Percentiles rank a stretch among this genome's conserved stretches.
Evolutionary conservation across 2,329 filamentous ascomycete species (phyloP).

Genomic region (Fusarium camptoceras): DNA sequence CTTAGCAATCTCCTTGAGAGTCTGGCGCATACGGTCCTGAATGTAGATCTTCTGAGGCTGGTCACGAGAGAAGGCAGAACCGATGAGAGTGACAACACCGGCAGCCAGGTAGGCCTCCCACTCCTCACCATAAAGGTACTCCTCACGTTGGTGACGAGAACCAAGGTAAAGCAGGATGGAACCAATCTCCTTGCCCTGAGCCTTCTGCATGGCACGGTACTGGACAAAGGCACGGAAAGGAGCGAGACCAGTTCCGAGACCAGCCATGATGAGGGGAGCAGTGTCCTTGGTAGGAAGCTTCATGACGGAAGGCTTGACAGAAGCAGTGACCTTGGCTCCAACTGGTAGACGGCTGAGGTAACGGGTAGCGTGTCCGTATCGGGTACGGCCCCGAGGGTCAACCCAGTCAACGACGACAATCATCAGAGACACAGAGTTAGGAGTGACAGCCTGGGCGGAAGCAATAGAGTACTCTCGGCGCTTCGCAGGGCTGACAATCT

Average conservation of each 20-base stretch:
- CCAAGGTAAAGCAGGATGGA: conserved; percentile 96
- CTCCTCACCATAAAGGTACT: conserved; percentile 98
- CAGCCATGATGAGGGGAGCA: conserved; percentile 97
- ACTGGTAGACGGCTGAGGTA: conserved; percentile 83
- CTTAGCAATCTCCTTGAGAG: conserved; percentile 81
- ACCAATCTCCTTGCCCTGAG: conserved; percentile 95
- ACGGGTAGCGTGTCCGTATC: conserved; percentile 91
- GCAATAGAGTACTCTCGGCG: conserved; percentile 99
- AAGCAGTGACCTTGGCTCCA: conserved; percentile 86
- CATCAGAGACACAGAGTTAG: conserved; percentile 90
- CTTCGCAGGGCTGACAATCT: conserved; percentile 92
- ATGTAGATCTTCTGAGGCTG: conserved; percentile 99
- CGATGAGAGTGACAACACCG: conserved; percentile 93
- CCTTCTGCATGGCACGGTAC: conserved; percentile 97
- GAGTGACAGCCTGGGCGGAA: conserved; percentile 93
- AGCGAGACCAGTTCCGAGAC: conserved; percentile 95
- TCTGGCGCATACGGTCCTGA: conserved; percentile 96
- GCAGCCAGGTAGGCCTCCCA: conserved; percentile 98
- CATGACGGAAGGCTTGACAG: conserved; percentile 98
- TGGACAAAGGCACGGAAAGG: conserved; percentile 99
- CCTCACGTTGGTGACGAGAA: conserved; percentile 95
- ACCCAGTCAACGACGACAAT: conserved; percentile 98
- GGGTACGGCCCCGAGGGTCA: conserved; percentile 85
- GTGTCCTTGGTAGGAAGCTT: conserved; percentile 91
- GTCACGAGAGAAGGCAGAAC: conserved; percentile 94